Conservation (phyloP, 2,329 filamentous ascomycete species). For the Thyridium curvatum region DNA sequence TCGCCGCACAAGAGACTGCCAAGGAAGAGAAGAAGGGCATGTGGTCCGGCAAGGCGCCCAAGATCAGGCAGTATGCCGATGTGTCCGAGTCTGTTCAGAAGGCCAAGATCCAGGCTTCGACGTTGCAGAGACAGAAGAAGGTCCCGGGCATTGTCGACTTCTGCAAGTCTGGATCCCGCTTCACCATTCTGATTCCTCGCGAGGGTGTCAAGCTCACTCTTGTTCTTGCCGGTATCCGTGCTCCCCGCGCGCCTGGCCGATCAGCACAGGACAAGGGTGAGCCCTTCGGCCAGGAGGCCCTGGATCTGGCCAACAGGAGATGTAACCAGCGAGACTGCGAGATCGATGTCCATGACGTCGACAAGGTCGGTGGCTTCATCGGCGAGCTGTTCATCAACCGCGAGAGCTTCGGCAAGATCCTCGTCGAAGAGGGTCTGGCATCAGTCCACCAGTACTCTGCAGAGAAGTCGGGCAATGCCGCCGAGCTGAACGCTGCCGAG, state of each 20-base stretch:
- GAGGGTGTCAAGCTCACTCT: constrained; percentile 94
- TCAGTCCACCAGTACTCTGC: constrained; percentile 92
- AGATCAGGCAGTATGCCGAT: constrained; percentile 76
- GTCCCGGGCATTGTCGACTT: constrained; percentile 93
- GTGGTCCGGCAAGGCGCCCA: constrained; percentile 85
- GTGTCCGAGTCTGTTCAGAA: constrained; percentile 91
- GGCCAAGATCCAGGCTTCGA: constrained; percentile 86
- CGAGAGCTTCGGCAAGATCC: constrained; percentile 88
- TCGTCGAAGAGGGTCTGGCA: constrained; percentile 91
- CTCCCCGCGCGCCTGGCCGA: constrained; percentile 74
- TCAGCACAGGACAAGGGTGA: constrained; percentile 76
- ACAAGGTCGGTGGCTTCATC: constrained; percentile 97
- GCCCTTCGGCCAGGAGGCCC: constrained; percentile 90
- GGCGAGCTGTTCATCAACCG: constrained; percentile 89
- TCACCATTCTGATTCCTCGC: constrained; percentile 84
- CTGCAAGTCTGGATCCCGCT: constrained; percentile 93
- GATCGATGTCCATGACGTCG: constrained; percentile 88
- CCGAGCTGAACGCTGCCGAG: constrained; percentile 83
- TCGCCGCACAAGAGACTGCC: constrained; percentile 73
- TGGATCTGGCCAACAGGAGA: constrained; percentile 82
- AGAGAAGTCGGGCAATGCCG: constrained; percentile 86
- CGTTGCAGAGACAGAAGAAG: constrained; percentile 84
- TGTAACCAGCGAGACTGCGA: constrained; percentile 94
- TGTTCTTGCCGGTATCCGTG: constrained; percentile 87
- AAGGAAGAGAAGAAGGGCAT: constrained; percentile 89